These are phyloP conservation scores for Tylopilus subfusipes DNA, from an alignment of 768 basidiomycete genomes.

Conservation along the genomic window DNA sequence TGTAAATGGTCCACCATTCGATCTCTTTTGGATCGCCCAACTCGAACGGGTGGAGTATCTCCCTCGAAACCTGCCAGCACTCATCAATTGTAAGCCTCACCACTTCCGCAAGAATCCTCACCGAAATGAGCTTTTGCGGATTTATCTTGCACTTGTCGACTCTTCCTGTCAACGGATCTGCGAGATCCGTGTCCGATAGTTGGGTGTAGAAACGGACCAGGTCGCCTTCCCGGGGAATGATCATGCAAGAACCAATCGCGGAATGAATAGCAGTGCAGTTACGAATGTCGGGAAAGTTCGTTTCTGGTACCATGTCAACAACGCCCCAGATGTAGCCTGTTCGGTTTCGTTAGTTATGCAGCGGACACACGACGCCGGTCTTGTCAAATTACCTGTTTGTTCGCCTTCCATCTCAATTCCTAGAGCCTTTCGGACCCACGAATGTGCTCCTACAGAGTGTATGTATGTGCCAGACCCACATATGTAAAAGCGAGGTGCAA, in stretches of 20 bases:
- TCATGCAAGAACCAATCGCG: neutral
- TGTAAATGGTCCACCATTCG: conserved; percentile 74
- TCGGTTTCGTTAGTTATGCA: neutral
- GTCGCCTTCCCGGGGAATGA: conserved; percentile 1
- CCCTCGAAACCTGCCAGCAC: neutral
- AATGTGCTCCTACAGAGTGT: conserved; percentile 37
- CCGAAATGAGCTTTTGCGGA: neutral
- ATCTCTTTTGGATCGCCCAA: conserved; percentile 45
- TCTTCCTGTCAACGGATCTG: neutral
- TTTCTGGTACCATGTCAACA: neutral
- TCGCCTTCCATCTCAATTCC: conserved; percentile 44
- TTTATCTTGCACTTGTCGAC: neutral
- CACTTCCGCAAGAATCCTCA: neutral
- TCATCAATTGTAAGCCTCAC: neutral
- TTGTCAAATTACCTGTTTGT: neutral
- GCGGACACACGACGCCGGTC: neutral
- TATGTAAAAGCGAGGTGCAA: neutral
- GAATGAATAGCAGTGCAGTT: neutral
- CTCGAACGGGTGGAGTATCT: conserved; percentile 43
- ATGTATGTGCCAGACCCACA: neutral
- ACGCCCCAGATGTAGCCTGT: conserved; percentile 1
- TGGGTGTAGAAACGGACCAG: neutral
- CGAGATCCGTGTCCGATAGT: neutral
- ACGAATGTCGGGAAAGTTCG: conserved; percentile 1
- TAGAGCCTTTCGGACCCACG: conserved; percentile 44